Conservation (phyloP, 177 flowering plant species). For the Telopea speciosissima region DNA sequence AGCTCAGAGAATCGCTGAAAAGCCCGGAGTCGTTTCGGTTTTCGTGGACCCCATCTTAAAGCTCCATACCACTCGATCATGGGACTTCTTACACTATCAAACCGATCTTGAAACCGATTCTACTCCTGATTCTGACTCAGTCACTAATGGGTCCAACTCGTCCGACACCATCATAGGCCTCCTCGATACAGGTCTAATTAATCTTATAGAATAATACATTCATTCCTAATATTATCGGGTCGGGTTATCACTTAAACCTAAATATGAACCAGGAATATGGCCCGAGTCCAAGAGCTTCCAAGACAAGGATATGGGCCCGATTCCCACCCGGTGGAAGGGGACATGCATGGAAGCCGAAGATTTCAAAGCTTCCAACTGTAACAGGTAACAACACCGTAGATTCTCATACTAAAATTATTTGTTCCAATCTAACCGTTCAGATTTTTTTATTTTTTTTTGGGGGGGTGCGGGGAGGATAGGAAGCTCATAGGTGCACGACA, state of each 20-base stretch:
- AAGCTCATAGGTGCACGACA: constrained; percentile 65
- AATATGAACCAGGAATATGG: constrained; percentile 50
- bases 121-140: constrained; percentile 8
- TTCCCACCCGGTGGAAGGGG: constrained; percentile 73
- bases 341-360: constrained; percentile 42
- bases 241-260: no score
- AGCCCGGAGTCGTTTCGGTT: constrained; percentile 66
- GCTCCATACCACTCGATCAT: constrained; percentile 85
- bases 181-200: constrained; percentile 62
- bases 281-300: constrained; percentile 71
- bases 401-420: background rate
- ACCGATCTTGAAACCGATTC: constrained; percentile 26
- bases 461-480: constrained; percentile 9
- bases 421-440: background rate
- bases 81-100: constrained; percentile 67
- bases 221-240: no score
- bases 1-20: constrained; percentile 34
- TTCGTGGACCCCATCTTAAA: constrained; percentile 53
- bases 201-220: no score
- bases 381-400: constrained; percentile 30
- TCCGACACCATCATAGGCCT: constrained; percentile 57
- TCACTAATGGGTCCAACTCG: constrained; percentile 13
- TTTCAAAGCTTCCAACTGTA: constrained; percentile 51
- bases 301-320: constrained; percentile 51
- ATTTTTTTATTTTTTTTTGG: no score